Conservation (phyloP, 2,329 filamentous ascomycete genomes). For the Trichoderma sp. region DNA sequence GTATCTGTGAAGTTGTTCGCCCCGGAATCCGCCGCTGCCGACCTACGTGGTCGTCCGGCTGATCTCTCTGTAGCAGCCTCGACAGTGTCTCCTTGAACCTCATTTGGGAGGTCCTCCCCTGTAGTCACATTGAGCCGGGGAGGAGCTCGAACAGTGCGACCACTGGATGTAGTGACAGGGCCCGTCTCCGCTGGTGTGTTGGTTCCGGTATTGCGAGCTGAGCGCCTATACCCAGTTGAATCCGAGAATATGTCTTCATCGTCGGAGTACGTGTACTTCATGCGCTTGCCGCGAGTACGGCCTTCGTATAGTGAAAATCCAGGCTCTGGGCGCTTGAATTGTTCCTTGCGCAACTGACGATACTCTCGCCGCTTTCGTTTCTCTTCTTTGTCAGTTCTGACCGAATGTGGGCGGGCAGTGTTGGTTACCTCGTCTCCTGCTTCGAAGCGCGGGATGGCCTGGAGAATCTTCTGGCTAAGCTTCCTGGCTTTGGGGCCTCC, state of each 20-base stretch:
- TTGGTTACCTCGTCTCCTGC: conserved; percentile 79
- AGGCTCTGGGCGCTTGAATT: conserved; percentile 82
- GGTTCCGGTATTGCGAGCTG: conserved; percentile 71
- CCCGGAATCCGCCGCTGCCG: conserved; percentile 49
- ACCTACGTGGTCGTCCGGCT: conserved; percentile 52
- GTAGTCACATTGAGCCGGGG: conserved; percentile 65
- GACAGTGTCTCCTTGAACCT: conserved; percentile 47
- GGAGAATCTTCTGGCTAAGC: conserved; percentile 73
- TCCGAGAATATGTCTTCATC: conserved; percentile 76
- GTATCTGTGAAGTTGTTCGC: conserved; percentile 56
- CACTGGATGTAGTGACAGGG: conserved; percentile 75
- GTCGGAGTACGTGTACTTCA: conserved; percentile 95
- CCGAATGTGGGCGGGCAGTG: background rate
- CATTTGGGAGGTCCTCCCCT: conserved; percentile 49
- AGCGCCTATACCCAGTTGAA: conserved; percentile 62
- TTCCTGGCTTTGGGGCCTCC: conserved; percentile 78
- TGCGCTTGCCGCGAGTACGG: conserved; percentile 90
- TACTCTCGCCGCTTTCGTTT: conserved; percentile 95
- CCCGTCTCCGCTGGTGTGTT: conserved; percentile 71
- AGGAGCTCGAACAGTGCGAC: conserved; percentile 76
- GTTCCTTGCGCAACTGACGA: conserved; percentile 78
- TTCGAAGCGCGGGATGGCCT: conserved; percentile 86
- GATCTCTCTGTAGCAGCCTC: conserved; percentile 44
- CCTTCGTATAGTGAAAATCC: conserved; percentile 95
- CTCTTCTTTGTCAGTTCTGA: conserved; percentile 44